Evolutionary conservation across 2,329 filamentous ascomycete species (phyloP).

Genomic region (Mycosphaerella sp.): DNA sequence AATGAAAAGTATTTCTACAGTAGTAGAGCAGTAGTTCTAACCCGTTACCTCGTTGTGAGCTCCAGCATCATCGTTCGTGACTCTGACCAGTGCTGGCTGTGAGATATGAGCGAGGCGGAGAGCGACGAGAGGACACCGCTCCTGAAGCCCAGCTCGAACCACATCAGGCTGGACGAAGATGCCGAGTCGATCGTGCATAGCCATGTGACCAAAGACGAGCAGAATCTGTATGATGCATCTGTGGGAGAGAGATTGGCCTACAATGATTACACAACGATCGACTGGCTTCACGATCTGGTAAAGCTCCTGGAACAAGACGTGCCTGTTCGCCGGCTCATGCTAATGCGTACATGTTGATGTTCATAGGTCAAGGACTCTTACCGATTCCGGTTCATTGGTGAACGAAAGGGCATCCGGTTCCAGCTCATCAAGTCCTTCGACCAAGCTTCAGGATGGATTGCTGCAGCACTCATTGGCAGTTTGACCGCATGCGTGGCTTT

Average conservation of each 20-base stretch:
- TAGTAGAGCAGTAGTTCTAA: too few species aligned
- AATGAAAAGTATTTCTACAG: too few species aligned
- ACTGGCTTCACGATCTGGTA: slow-evolving; percentile 55
- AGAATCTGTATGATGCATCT: slow-evolving; percentile 41
- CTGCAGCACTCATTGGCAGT: slow-evolving; percentile 48
- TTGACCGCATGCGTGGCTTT: slow-evolving; percentile 53
- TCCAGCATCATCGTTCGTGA: background rate
- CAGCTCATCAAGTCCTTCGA: slow-evolving; percentile 42
- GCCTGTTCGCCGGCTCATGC: slow-evolving; percentile 29
- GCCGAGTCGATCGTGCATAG: slow-evolving; percentile 40
- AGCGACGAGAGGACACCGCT: slow-evolving; percentile 34
- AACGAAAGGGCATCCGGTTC: slow-evolving; percentile 40
- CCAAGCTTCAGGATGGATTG: slow-evolving; percentile 51
- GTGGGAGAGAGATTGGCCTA: slow-evolving; percentile 54
- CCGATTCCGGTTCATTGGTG: slow-evolving; percentile 45
- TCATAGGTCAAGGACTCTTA: slow-evolving; percentile 48
- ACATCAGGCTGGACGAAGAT: slow-evolving; percentile 33
- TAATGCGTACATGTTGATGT: background rate
- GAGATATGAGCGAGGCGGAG: background rate
- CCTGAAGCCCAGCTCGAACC: slow-evolving; percentile 24
- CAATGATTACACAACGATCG: slow-evolving; percentile 57
- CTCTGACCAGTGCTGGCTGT: background rate
- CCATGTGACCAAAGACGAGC: slow-evolving; percentile 46
- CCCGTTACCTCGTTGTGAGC: background rate
- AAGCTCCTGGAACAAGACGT: background rate